A percentile compares a stretch with the other conserved stretches of the same genome.
These are phyloP conservation scores for Skeletonema costatum DNA, from an alignment of 108 stramenopile genomes.

Conservation along the genomic window DNA sequence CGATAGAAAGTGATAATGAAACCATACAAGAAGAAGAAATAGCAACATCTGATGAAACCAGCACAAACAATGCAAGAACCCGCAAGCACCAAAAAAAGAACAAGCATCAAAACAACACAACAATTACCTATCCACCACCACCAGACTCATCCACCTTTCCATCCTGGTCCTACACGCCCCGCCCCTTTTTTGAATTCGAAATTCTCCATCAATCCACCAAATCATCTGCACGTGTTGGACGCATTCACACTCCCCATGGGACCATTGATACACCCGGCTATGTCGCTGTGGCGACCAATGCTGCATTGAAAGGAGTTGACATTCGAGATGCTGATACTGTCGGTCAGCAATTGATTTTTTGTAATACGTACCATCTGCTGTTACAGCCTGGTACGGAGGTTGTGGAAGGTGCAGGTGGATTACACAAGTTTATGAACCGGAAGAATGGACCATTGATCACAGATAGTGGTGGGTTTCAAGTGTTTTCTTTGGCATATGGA, in stretches of 20 bases:
- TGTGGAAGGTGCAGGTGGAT: slow-evolving; percentile 86
- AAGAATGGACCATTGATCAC: slow-evolving; percentile 86
- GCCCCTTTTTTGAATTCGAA: slow-evolving; percentile 82
- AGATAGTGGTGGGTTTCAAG: slow-evolving; percentile 94
- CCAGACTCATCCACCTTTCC: slow-evolving; percentile 77
- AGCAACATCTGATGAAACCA: not conserved
- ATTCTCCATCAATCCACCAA: slow-evolving; percentile 82
- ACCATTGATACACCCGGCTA: slow-evolving; percentile 86
- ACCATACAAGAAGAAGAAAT: not conserved
- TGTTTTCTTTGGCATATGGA: slow-evolving; percentile 87
- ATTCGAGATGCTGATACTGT: slow-evolving; percentile 73
- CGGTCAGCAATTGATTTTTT: slow-evolving; percentile 87
- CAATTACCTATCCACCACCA: slow-evolving; percentile 10
- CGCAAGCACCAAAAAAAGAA: not conserved
- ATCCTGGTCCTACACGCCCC: slow-evolving; percentile 72
- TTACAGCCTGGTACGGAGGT: slow-evolving; percentile 91
- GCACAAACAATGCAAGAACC: not conserved
- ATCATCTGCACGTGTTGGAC: slow-evolving; percentile 81
- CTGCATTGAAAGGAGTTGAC: slow-evolving; percentile 84
- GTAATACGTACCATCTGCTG: slow-evolving; percentile 94
- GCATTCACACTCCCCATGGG: slow-evolving; percentile 80
- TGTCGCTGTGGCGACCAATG: slow-evolving; percentile 95
- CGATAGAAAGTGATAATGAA: not conserved
- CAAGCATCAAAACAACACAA: not conserved
- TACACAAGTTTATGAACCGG: slow-evolving; percentile 87